Evolutionary conservation across 352 stramenopile species (phyloP), one percentile per base, ranked within the genome.

Genomic region (Aphanomyces cochlioides): DNA sequence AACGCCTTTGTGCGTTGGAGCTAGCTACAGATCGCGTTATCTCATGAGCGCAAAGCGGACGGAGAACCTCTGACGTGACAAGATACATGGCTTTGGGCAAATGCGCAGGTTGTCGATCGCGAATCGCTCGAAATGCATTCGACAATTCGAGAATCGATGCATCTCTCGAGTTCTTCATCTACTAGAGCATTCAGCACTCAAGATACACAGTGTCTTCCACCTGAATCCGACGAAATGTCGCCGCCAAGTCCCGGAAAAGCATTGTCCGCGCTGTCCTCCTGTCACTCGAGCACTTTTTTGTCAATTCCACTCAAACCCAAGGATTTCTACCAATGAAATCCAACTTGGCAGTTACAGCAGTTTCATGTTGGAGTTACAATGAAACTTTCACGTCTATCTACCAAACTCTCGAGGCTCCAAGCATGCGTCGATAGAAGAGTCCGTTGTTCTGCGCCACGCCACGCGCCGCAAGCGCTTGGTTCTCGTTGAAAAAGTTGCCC

Each of bases 41-140:
- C 19, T 7, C 38, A 21, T 3, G 10, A 12, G 7, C 15, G 34
- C 12, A 3, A 41, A 17, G 34, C 19, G 2, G 34, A 28, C 3
- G 17, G 43, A n/a, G 15, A 50, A 83, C 78, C 76, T 84, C 78
- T 17, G 83, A 86, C 15, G 83, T 78, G 7, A 84, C 86, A 66
- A 94, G 81, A 56, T 86, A 86, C 45, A 94, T 78, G 36, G 83
- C 86, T 38, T 79, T 78, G 3, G 79, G 67, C 36, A 93, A 74
- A 15, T 76, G 73, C 5, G 60, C 53, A 0, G 79, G 59, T 4
- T 45, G 45, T 4, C 75, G 82, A 77, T 72, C 7, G 74, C 69
- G 12, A 72, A 67, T 69, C 85, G 40, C 58, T 5, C 78, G 77
- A 54, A 89, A 88, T 6, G 63, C 68, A 37, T 75, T 54, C 0